Conservation (phyloP, 768 basidiomycete species). For the Dentipellis fragilis region DNA sequence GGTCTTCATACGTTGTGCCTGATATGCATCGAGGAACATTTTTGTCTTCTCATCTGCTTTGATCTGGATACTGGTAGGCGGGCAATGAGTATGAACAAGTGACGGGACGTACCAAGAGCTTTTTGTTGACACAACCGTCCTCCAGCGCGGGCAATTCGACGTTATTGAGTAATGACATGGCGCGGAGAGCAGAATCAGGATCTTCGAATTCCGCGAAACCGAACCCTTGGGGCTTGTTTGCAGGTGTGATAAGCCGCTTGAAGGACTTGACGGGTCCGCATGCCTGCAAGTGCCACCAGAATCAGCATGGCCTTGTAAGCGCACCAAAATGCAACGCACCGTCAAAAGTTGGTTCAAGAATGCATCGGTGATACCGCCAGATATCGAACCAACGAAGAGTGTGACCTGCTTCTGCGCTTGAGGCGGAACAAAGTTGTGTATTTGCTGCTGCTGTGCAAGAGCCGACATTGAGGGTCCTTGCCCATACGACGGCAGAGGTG, state of each 20-base stretch:
- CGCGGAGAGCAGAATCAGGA: constrained; percentile 82
- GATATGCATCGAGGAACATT: constrained; percentile 78
- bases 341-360: constrained; percentile 72
- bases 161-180: constrained; percentile 52
- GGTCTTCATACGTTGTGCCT: constrained; percentile 65
- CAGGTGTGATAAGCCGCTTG: constrained; percentile 86
- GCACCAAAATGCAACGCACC: constrained; percentile 35
- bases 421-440: constrained; percentile 58
- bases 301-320: neutral
- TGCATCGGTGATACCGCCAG: constrained; percentile 79
- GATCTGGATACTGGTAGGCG: constrained; percentile 49
- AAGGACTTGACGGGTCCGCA: constrained; percentile 86
- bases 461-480: constrained; percentile 89
- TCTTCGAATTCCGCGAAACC: constrained; percentile 96
- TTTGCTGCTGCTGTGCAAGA: constrained; percentile 78
- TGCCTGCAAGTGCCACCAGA: constrained; percentile 39
- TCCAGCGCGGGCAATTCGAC: constrained; percentile 54
- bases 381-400: constrained; percentile 91
- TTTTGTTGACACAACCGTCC: constrained; percentile 52
- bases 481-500: constrained; percentile 78
- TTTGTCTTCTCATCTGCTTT: constrained; percentile 97
- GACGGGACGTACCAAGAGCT: constrained; percentile 51
- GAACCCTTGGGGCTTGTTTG: constrained; percentile 92
- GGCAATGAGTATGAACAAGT: constrained; percentile 15
- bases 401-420: constrained; percentile 60